These are phyloP conservation scores for Pseudonitzschia delicatissima DNA, from an alignment of 108 stramenopile species.

Conservation along the genomic window DNA sequence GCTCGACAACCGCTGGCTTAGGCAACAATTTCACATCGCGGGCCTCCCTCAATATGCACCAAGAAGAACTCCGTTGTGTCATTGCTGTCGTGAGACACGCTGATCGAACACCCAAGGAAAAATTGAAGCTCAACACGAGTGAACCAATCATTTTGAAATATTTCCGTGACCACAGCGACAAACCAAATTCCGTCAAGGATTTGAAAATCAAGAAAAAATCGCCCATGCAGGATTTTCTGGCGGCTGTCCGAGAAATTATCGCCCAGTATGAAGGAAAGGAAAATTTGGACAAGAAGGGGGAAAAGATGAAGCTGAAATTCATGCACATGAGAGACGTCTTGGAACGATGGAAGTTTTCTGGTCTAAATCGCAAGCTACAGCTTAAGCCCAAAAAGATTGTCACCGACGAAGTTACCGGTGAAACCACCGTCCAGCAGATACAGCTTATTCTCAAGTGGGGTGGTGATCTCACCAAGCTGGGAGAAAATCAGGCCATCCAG, in stretches of 20 bases:
- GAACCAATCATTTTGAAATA: constrained; percentile 78
- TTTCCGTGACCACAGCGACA: constrained; percentile 60
- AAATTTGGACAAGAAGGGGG: constrained; percentile 20
- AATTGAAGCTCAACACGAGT: constrained; percentile 92
- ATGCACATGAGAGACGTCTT: constrained; percentile 86
- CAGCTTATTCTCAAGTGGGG: constrained; percentile 99
- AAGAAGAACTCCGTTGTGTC: constrained; percentile 93
- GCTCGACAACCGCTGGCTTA: not conserved
- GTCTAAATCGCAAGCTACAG: constrained; percentile 95
- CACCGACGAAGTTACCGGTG: constrained; percentile 45
- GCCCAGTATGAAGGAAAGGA: constrained; percentile 23
- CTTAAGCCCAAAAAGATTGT: constrained; percentile 91
- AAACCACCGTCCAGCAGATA: constrained; percentile 23
- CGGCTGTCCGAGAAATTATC: constrained; percentile 71
- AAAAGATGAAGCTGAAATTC: constrained; percentile 59
- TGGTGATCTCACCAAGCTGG: constrained; percentile 94
- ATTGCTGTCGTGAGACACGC: constrained; percentile 96
- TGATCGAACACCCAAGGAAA: constrained; percentile 98
- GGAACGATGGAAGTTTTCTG: constrained; percentile 90
- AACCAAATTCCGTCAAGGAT: constrained; percentile 74
- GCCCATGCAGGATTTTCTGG: constrained; percentile 86
- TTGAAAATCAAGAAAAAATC: constrained; percentile 91
- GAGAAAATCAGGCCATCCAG: constrained; percentile 85
- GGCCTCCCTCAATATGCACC: constrained; percentile 31
- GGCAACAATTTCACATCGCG: not conserved